Evolutionary conservation across 129 eudicot species (phyloP).

Genomic region (Saussurea involucrata): DNA sequence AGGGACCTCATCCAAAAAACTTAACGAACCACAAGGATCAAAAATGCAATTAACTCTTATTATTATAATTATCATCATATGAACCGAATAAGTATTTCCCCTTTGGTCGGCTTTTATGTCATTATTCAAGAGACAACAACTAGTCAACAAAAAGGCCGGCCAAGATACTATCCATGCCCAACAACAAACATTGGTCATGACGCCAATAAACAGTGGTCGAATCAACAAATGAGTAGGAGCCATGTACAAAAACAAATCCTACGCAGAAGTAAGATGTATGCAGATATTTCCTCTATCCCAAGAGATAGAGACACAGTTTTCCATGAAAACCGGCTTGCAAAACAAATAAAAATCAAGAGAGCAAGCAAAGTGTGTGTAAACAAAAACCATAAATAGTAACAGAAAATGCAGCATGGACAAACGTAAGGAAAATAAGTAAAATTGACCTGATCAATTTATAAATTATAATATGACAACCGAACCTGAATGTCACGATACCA

Average conservation of each 20-base stretch:
- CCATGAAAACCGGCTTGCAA: background rate
- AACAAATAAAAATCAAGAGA: background rate
- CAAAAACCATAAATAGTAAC: background rate
- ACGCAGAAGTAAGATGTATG: background rate
- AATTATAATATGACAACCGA: no score
- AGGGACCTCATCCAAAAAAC: background rate
- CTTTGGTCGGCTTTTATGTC: background rate
- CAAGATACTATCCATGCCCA: background rate
- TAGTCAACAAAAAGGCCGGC: constrained; percentile 1
- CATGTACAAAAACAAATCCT: background rate
- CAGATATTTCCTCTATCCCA: background rate
- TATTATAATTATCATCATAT: background rate
- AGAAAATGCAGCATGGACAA: background rate
- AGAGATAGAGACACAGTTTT: background rate
- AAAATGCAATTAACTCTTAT: background rate
- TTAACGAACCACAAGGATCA: background rate
- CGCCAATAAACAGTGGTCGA: background rate
- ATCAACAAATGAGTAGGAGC: background rate
- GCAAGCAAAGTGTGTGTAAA: background rate
- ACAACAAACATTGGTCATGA: background rate
- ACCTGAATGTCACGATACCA: no score
- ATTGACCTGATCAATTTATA: no score
- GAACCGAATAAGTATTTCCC: background rate
- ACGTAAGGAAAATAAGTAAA: background rate
- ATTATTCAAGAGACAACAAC: background rate